phyloP scores from a whole-genome alignment of 2,329 filamentous ascomycete genomes.

The Neofusicoccum sp. region DNA sequence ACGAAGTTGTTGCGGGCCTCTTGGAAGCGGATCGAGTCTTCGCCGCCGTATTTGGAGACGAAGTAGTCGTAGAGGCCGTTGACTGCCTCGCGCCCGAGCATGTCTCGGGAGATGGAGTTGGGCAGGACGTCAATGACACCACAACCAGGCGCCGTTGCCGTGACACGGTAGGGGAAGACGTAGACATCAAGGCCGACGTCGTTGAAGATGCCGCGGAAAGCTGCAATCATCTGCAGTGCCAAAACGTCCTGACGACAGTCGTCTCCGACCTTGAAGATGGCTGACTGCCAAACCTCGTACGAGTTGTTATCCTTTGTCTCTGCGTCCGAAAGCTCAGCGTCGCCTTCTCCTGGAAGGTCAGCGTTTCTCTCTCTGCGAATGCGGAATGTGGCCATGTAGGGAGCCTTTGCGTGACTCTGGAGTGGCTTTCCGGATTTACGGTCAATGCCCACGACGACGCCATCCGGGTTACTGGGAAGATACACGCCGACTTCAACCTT shows the following conservation, averaged over 20 bases:
- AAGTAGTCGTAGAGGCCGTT: slow-evolving; percentile 99
- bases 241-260: slow-evolving; percentile 97
- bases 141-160: slow-evolving; percentile 92
- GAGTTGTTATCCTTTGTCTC: slow-evolving; percentile 53
- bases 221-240: slow-evolving; percentile 94
- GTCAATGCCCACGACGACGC: slow-evolving; percentile 95
- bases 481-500: slow-evolving; percentile 97
- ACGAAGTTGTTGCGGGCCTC: slow-evolving; percentile 95
- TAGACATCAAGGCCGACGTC: slow-evolving; percentile 92
- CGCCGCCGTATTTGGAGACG: slow-evolving; percentile 92
- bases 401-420: slow-evolving; percentile 96
- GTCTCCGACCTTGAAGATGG: slow-evolving; percentile 99
- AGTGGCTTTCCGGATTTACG: slow-evolving; percentile 96
- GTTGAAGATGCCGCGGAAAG: slow-evolving; percentile 96
- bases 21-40: slow-evolving; percentile 92
- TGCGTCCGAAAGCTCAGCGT: slow-evolving; percentile 35
- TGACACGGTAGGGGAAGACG: slow-evolving; percentile 96
- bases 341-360: slow-evolving; percentile 46
- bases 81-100: slow-evolving; percentile 96
- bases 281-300: slow-evolving; percentile 97
- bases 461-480: slow-evolving; percentile 93
- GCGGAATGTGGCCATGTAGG: slow-evolving; percentile 98
- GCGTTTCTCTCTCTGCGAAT: slow-evolving; percentile 74
- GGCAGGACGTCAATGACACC: slow-evolving; percentile 97
- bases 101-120: slow-evolving; percentile 96